Base-by-base conservation (phyloP, 2,329 filamentous ascomycete genomes). In the Penicillium sp. region DNA sequence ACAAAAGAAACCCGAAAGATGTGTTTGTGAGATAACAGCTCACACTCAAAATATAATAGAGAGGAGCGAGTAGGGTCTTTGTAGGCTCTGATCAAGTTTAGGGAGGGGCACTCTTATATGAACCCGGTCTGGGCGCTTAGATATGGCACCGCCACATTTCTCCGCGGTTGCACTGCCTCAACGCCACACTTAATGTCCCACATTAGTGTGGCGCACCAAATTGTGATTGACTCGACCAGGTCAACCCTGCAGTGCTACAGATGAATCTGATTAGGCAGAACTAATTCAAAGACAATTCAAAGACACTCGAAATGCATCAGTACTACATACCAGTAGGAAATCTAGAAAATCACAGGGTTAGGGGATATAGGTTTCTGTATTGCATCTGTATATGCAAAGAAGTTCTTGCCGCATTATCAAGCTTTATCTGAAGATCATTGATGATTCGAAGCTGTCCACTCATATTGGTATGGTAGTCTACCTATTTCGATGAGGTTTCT, bases 81-180 rank as follows among this genome's bases (percentile, higher is more conserved):
- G 9, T 13, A 54, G 48, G 45, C 36, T 16, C 45, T 40, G 48
- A 53, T 46, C 56, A 57, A 53, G 55, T 46, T 43, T 40, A 54
- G 52, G 57, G 53, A 43, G 49, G 59, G 56, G 56, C 47, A 40
- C 34, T 54, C 43, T 64, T 63, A 62, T 63, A 60, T 56, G 55
- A 58, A 48, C 29, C 36, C 33, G 47, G 54, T 50, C 61, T 60
- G 56, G 60, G 64, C 60, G 62, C 57, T 62, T 63, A 64, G 55
- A 63, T 61, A 63, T 43, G 47, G 47, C 61, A 65, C 63, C 65
- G 67, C 68, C 66, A 67, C 67, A 60, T 7, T 42, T n/a, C 31
- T 39, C 31, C 50, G 19, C 26, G 33, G 8, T 1, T 42, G 49
- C 63, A 70, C 65, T 56, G 66, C 67, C 67, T 68, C 65, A 47